Evolutionary conservation across 306 rosid species (phyloP), one percentile per base, ranked within the genome.

Genomic region (Inga oerstediana): DNA sequence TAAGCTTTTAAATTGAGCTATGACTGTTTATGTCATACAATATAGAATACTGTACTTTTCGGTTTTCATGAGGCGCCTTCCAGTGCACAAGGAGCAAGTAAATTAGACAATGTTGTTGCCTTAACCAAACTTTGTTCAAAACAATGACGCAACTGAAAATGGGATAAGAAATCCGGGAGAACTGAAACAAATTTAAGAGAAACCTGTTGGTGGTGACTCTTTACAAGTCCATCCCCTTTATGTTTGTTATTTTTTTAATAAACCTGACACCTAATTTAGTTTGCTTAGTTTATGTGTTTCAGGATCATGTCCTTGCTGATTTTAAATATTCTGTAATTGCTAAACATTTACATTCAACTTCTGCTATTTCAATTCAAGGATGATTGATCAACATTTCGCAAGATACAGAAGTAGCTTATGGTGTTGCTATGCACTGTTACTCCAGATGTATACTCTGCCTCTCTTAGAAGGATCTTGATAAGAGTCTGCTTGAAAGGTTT

Each of bases 351-450:
- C 32, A 41, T 69, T 69, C 51, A 41, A 19, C 51, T 41, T 41
- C 34, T 69, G 51, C 74, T 68, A 17, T 68, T 35, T 72, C 24
- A 27, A 72, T 72, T 74, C 51, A 49, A 30, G 77, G 77, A 49
- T 27, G 62, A 30, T 35, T 74, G 24, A 73, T 49, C 35, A 39
- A 20, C 44, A 73, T 48, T 73, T 37, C 77, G 48, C 61, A 73
- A 46, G 41, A 48, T 30, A 49, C 16, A 22, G 16, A 48, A 74
- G 64, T 32, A 49, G 78, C 30, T 20, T 72, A 7, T 74, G 22
- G 73, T 80, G 72, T 64, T 81, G 34, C 37, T 37, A 48, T 76
- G 37, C 41, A 52, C 72, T 5, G 67, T 14, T 68, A 54, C 81
- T 67, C 49, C 41, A 44, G 39, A 46, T 68, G 39, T 34, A 72